phyloP scores from a whole-genome alignment of 2,329 filamentous ascomycete species.

The Arthrobotrys sinensis region DNA sequence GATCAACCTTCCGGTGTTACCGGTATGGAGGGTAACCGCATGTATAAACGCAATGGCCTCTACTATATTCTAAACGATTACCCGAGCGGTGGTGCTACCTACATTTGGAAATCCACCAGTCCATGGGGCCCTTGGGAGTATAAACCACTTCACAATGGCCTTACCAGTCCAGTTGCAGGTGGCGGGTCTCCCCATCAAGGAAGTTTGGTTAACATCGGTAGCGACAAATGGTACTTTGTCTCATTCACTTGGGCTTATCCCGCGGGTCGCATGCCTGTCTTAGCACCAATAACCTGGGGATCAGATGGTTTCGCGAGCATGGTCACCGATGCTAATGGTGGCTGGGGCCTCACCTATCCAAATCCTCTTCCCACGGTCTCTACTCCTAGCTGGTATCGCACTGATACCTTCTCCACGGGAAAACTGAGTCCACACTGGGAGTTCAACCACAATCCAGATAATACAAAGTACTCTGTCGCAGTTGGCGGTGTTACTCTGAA shows the following conservation, averaged over 20 bases:
- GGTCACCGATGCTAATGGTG: conserved; percentile 32
- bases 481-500: conserved; percentile 65
- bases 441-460: conserved; percentile 76
- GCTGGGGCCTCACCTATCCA: conserved; percentile 39
- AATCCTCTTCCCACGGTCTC: conserved; percentile 65
- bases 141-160: conserved; percentile 69
- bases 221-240: conserved; percentile 75
- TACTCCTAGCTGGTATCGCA: conserved; percentile 66
- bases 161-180: conserved; percentile 69
- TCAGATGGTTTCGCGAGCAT: conserved; percentile 34
- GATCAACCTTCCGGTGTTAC: conserved; percentile 64
- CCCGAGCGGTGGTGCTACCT: conserved; percentile 69
- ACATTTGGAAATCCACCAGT: conserved; percentile 70
- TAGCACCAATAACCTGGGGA: conserved; percentile 72
- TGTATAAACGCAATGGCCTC: conserved; percentile 73
- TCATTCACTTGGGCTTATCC: conserved; percentile 74
- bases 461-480: conserved; percentile 68
- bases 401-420: conserved; percentile 70
- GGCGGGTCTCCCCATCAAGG: conserved; percentile 73
- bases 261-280: conserved; percentile 73
- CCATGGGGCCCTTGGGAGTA: conserved; percentile 73
- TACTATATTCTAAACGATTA: conserved; percentile 74
- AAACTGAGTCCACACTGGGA: conserved; percentile 71
- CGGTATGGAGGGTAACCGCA: conserved; percentile 71
- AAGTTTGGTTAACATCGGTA: conserved; percentile 71